Base-by-base conservation (phyloP, 805 yeast species). In the Yarrowia deformans region DNA sequence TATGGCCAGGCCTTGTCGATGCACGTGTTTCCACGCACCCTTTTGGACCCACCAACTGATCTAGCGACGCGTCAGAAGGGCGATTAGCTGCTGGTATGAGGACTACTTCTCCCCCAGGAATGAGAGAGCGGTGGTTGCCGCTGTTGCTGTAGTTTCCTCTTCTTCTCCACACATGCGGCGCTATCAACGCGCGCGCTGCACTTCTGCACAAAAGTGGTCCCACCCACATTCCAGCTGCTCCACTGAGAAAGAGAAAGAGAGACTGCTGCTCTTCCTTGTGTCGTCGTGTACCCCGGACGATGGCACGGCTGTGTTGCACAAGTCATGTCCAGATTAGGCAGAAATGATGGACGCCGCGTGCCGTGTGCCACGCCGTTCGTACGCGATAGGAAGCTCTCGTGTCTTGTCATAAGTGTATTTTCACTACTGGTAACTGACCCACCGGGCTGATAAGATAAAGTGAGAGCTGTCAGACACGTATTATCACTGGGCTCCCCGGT, bases 161-260 rank as follows among this genome's bases (percentile, higher is more conserved):
- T n/a, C 49, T 54, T 54, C 60, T 54, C 60, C 60, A 54, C 60
- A 54, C 45, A 54, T 54, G 60, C 60, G 60, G 60, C 60, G 60
- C 60, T 54, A 54, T 54, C 60, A 54, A 39, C 45, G 60, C 39
- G 55, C n/a, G 19, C 34, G 60, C 43, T 52, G 58, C 45, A 16
- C 45, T 14, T 23, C 18, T 54, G 43, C 60, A 39, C 60, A 39
- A 37, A 45, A 54, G 60, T 54, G 60, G 60, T 54, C 60, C 60
- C 60, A 54, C 60, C 43, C 14, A 54, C 60, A 54, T 54, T 54
- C 60, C 60, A 39, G 43, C 19, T 19, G 42, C 29, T 35, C 60
- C 46, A 13, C 14, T 8, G 39, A 56, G 34, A 54, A 7, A 54
- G 60, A 54, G 60, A 54, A 49, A n/a, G 19, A 32, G 39, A 9